Conservation (phyloP, 331 rosid genomes). For the Pyracantha coccinea region DNA sequence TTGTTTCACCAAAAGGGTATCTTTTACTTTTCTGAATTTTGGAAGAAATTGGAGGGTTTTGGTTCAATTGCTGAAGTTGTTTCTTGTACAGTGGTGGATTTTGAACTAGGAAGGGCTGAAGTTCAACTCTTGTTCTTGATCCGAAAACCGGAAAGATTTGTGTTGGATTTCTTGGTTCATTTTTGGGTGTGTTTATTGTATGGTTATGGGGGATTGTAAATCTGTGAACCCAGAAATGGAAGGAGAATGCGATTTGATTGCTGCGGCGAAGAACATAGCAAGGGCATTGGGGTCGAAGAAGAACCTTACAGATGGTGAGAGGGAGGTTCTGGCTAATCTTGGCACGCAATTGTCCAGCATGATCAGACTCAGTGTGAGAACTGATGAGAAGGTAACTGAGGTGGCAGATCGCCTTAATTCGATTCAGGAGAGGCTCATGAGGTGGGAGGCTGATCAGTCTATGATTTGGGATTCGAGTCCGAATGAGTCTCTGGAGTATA, state of each 20-base stretch:
- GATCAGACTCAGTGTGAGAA: constrained; percentile 16
- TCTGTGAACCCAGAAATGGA: constrained; percentile 41
- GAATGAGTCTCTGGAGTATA: constrained; percentile 50
- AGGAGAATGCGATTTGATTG: constrained; percentile 65
- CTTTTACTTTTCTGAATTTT: background rate
- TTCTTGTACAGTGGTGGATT: background rate
- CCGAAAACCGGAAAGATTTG: background rate
- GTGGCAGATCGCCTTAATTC: constrained; percentile 32
- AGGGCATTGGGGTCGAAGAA: constrained; percentile 60
- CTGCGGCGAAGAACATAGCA: constrained; percentile 62
- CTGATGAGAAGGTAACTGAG: constrained; percentile 25
- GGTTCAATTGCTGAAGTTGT: background rate
- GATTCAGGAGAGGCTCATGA: constrained; percentile 58
- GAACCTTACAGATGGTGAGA: constrained; percentile 53
- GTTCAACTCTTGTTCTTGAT: constrained; percentile 4
- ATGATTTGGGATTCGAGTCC: constrained; percentile 71
- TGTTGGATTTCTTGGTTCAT: constrained; percentile 1
- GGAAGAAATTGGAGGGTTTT: background rate
- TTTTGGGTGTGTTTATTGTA: constrained; percentile 11
- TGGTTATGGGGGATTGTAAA: constrained; percentile 43
- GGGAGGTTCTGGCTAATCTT: constrained; percentile 71
- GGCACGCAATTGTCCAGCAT: constrained; percentile 57
- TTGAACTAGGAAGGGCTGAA: too few species aligned
- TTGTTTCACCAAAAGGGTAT: background rate
- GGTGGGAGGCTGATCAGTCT: constrained; percentile 72